These are phyloP conservation scores for Rosellinia necatrix DNA, from an alignment of 2,329 filamentous ascomycete species.

Conservation along the genomic window DNA sequence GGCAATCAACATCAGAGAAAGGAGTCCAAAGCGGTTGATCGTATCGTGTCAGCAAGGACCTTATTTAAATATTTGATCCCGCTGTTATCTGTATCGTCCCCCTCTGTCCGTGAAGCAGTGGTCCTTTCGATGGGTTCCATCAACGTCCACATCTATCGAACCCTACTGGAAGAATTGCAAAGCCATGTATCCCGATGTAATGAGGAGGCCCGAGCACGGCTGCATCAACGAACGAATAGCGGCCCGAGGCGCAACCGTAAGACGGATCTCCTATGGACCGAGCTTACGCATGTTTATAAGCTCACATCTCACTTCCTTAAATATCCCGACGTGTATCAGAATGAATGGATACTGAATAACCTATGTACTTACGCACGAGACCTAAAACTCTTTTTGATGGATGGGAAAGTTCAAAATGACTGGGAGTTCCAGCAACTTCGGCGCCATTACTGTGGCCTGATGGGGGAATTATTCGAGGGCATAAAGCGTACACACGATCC, in stretches of 20 bases:
- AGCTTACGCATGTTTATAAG: constrained; percentile 96
- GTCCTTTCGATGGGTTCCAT: constrained; percentile 92
- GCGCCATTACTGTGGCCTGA: constrained; percentile 90
- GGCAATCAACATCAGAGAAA: constrained; percentile 79
- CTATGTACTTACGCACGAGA: constrained; percentile 90
- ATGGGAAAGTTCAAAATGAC: constrained; percentile 91
- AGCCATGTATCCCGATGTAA: constrained; percentile 84
- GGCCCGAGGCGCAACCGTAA: constrained; percentile 79
- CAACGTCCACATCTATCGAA: constrained; percentile 91
- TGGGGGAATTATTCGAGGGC: constrained; percentile 91
- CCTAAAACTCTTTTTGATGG: constrained; percentile 90
- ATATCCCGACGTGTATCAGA: constrained; percentile 75
- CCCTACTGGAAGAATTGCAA: constrained; percentile 86
- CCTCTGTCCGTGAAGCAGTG: constrained; percentile 84
- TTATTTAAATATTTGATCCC: constrained; percentile 93
- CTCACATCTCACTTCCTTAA: constrained; percentile 88
- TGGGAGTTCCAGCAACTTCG: constrained; percentile 92
- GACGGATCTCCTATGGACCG: constrained; percentile 86
- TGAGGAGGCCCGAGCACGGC: constrained; percentile 82
- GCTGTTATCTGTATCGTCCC: constrained; percentile 77
- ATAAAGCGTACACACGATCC: constrained; percentile 85
- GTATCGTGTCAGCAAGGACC: constrained; percentile 84
- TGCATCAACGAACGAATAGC: constrained; percentile 86
- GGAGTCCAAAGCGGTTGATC: constrained; percentile 73
- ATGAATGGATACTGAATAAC: constrained; percentile 90